Evolutionary conservation across 2,329 filamentous ascomycete genomes (phyloP), one percentile per base, ranked within the genome.

Genomic region (Botryotinia narcissicola): DNA sequence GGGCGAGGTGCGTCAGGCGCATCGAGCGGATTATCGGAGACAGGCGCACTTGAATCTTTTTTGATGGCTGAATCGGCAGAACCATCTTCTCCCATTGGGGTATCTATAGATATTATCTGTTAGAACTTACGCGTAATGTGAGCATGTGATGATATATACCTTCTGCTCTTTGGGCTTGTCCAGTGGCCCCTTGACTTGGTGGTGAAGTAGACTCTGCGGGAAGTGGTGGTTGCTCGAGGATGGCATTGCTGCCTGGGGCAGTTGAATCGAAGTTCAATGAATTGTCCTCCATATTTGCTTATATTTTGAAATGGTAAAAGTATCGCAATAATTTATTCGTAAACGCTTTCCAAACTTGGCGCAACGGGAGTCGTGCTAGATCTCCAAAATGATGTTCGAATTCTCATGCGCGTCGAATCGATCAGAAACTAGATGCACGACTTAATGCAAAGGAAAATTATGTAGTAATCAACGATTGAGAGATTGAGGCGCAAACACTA

Each of bases 11-110:
- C 91, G 74, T 88, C 86, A 59, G 91, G 90, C 73, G 90, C 90
- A 84, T 94, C 90, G 78, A 91, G 85, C n/a, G 89, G 88, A 80
- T 91, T 92, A 80, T 92, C 90, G 51, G 87, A 88, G 72, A 82
- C 81, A 64, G 80, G 84, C 75, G 85, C 85, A 75, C 89, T 86
- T 86, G 46, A 91, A 89, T 80, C 57, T 57, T 90, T 88, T 82
- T 90, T 90, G 72, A 89, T 86, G 51, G 82, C 82, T 66, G 85
- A 82, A 59, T 89, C 87, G 72, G 81, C 78, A 44, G 74, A 73
- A 61, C 73, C 74, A 51, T 82, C 83, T 77, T 90, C 89, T 40
- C 85, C 85, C 89, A 92, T 92, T 75, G 89, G 86, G 61, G 91
- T 83, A 84, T 93, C 91, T 90, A 48, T 66, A 64, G 61, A 75